Base-by-base conservation (phyloP, 345 rosid genomes). In the Citrus maxima region DNA sequence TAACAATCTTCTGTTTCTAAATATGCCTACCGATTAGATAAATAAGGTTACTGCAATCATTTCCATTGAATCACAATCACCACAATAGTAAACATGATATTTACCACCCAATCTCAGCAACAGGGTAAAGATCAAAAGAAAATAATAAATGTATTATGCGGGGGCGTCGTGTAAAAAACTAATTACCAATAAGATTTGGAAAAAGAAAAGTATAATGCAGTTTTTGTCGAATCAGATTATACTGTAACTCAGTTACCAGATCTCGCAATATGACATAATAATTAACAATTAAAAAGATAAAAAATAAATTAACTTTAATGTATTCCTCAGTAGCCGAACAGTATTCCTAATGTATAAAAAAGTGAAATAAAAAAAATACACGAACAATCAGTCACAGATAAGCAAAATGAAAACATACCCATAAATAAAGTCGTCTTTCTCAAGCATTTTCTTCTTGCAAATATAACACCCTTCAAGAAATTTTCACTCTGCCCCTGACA, bases 401-500 rank as follows among this genome's bases (percentile, higher is more conserved):
- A 46, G 7, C 25, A 62, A 59, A 54, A 32, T 51, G 63, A 59
- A 60, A 32, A 28, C 85, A n/a, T 77, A 88, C 89, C 87, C 83
- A 27, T 72, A 85, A 89, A 86, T 85, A 78, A 72, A 88, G 34
- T 68, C 40, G 46, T 80, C 77, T 8, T 42, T 14, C 37, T 72
- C 77, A 37, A 21, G 46, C 70, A 84, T 58, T 72, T 21, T 65
- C 85, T 83, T 83, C 78, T 74, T 67, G 79, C 91, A 88, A 40
- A 70, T 30, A 38, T 24, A 77, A 67, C 87, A 83, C 35, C 65
- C 71, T 46, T 83, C 86, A 13, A 86, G 85, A 84, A 84, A 73
- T 76, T 51, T 40, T 46, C 82, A 10, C n/a, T 46, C 49, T 66
- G 74, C 67, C 46, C 71, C 71, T 54, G 70, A 5, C 68, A 25